Evolutionary conservation across 768 basidiomycete species (phyloP).

Genomic region (Kwoniella pini): DNA sequence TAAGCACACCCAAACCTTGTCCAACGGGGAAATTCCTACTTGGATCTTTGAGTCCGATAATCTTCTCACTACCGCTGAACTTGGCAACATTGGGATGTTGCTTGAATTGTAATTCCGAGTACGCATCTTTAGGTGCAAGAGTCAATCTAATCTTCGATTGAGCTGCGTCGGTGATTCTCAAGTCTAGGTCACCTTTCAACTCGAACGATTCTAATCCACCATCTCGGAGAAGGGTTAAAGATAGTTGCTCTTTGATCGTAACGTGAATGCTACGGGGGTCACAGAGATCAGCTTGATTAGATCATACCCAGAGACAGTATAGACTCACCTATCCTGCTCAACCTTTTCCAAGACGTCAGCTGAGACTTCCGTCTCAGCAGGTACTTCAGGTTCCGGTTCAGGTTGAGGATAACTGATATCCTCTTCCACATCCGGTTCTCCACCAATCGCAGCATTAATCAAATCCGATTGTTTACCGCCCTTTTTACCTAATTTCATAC

Average conservation of each 20-base stretch:
- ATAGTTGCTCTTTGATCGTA: slow-evolving; percentile 77
- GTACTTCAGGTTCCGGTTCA: slow-evolving; percentile 56
- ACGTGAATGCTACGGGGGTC: slow-evolving; percentile 71
- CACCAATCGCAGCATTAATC: slow-evolving; percentile 75
- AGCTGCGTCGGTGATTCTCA: slow-evolving; percentile 77
- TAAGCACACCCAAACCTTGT: slow-evolving; percentile 77
- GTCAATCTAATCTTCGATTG: slow-evolving; percentile 70
- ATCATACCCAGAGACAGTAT: neutral
- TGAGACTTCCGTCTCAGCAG: slow-evolving; percentile 52
- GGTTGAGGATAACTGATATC: slow-evolving; percentile 11
- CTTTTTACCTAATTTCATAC: slow-evolving; percentile 95
- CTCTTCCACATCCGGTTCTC: slow-evolving; percentile 59
- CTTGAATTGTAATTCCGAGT: slow-evolving; percentile 79
- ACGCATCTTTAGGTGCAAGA: slow-evolving; percentile 61
- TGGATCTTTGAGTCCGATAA: slow-evolving; percentile 80
- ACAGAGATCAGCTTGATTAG: neutral
- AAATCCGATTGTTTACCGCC: slow-evolving; percentile 86
- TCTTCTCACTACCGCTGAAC: slow-evolving; percentile 65
- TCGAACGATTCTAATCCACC: slow-evolving; percentile 89
- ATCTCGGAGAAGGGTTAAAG: slow-evolving; percentile 78
- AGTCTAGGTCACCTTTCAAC: slow-evolving; percentile 91
- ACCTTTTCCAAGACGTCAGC: slow-evolving; percentile 66
- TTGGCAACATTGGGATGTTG: slow-evolving; percentile 94
- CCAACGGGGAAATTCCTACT: slow-evolving; percentile 81
- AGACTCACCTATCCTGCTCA: slow-evolving; percentile 68